Percentiles rank a stretch among this genome's conserved stretches.
These are phyloP conservation scores for Annulohypoxylon stygium DNA, from an alignment of 495 filamentous ascomycete species.

Conservation along the genomic window DNA sequence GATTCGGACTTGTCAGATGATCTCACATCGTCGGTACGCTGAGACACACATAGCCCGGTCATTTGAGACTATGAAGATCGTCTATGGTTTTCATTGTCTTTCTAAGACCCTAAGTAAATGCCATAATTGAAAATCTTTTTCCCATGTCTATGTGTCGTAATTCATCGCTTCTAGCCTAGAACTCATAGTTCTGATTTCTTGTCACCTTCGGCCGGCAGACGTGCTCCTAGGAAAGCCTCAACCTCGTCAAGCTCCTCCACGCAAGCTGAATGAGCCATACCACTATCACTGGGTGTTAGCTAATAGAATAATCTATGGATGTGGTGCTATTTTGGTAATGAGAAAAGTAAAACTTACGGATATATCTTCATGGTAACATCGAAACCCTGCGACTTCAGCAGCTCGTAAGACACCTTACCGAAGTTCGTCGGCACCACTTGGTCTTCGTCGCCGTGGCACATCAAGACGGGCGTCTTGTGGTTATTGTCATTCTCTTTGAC, in stretches of 20 bases:
- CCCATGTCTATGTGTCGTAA: background rate
- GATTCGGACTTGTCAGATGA: slow-evolving; percentile 18
- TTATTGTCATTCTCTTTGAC: slow-evolving; percentile 75
- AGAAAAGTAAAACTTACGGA: slow-evolving; percentile 62
- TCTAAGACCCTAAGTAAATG: background rate
- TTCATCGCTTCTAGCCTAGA: background rate
- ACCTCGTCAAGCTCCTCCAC: slow-evolving; percentile 85
- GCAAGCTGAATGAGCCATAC: slow-evolving; percentile 81
- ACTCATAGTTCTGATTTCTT: slow-evolving; percentile 58
- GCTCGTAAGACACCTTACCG: slow-evolving; percentile 73
- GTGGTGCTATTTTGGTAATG: background rate
- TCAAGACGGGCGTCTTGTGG: slow-evolving; percentile 84
- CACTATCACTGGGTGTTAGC: slow-evolving; percentile 56
- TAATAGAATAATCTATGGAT: background rate
- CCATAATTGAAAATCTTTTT: background rate
- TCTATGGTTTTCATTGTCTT: slow-evolving; percentile 18
- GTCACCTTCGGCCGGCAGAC: slow-evolving; percentile 67
- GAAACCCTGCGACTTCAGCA: slow-evolving; percentile 74
- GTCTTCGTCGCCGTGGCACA: slow-evolving; percentile 86
- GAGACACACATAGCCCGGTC: slow-evolving; percentile 9
- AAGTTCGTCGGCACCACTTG: slow-evolving; percentile 74
- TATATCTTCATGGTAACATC: slow-evolving; percentile 83
- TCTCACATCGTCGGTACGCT: background rate
- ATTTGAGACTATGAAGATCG: background rate
- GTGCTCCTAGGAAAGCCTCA: slow-evolving; percentile 77